A percentile compares a stretch with the other conserved stretches of the same genome.
Conservation (phyloP, 768 basidiomycete genomes). For the Phylloporus sp. region DNA sequence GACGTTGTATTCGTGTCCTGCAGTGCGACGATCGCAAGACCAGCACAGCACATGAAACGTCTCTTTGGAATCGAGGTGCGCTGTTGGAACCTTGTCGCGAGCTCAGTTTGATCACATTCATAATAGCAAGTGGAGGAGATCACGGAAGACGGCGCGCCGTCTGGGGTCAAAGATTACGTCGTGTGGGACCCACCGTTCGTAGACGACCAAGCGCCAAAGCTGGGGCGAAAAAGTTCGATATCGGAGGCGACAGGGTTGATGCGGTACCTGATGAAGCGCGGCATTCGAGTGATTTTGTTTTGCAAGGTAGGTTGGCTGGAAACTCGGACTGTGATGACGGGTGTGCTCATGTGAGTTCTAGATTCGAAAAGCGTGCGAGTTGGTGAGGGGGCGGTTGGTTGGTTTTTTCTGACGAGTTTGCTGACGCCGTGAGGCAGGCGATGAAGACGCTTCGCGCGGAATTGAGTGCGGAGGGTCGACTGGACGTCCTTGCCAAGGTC, state of each 20-base stretch:
- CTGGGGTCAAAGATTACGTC: slow-evolving; percentile 73
- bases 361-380: slow-evolving; percentile 78
- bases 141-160: slow-evolving; percentile 77
- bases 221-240: slow-evolving; percentile 56
- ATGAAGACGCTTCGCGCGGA: slow-evolving; percentile 74
- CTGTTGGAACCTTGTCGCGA: neutral
- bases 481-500: slow-evolving; percentile 70
- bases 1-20: slow-evolving; percentile 70
- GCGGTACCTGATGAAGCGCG: slow-evolving; percentile 76
- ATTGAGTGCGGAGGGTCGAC: slow-evolving; percentile 66
- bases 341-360: slow-evolving; percentile 23
- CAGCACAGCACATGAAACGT: slow-evolving; percentile 65
- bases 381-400: slow-evolving; percentile 43
- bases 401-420: neutral
- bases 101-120: neutral
- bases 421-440: slow-evolving; percentile 42
- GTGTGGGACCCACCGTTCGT: slow-evolving; percentile 69
- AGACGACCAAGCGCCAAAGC: slow-evolving; percentile 47
- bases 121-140: slow-evolving; percentile 62
- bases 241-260: slow-evolving; percentile 68
- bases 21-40: slow-evolving; percentile 81
- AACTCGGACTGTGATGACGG: neutral
- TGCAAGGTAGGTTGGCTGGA: slow-evolving; percentile 53
- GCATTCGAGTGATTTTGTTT: slow-evolving; percentile 81
- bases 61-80: slow-evolving; percentile 61